Evolutionary conservation across 192 early-diverging fungal species (phyloP).

Genomic region (Coemansia sp.): DNA sequence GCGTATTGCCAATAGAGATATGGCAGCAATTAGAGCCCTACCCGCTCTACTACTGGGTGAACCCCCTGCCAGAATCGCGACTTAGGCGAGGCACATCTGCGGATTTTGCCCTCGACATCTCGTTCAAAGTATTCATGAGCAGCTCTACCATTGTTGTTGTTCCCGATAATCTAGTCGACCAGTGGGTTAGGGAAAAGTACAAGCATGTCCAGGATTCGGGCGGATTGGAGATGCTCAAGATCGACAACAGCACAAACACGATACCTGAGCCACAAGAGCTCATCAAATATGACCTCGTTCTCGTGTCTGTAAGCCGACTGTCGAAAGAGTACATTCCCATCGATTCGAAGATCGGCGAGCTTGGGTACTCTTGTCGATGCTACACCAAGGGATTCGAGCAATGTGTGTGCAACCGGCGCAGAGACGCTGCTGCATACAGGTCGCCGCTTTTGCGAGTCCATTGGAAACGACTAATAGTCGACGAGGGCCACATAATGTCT

Average conservation of each 20-base stretch:
- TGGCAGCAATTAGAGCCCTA: slow-evolving; percentile 45
- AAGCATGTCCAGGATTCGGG: slow-evolving; percentile 52
- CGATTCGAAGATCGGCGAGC: slow-evolving; percentile 40
- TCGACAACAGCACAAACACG: slow-evolving; percentile 44
- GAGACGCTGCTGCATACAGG: slow-evolving; percentile 23
- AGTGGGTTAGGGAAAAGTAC: slow-evolving; percentile 78
- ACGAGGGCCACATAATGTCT: slow-evolving; percentile 78
- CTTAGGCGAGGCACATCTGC: neutral
- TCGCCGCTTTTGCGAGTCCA: slow-evolving; percentile 71
- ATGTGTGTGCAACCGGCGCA: slow-evolving; percentile 16
- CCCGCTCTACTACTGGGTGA: slow-evolving; percentile 60
- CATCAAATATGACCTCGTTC: slow-evolving; percentile 65
- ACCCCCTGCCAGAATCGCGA: slow-evolving; percentile 23
- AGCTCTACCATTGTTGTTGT: slow-evolving; percentile 70
- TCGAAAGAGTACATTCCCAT: slow-evolving; percentile 58
- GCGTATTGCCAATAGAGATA: slow-evolving; percentile 37
- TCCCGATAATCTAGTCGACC: slow-evolving; percentile 72
- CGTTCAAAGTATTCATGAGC: slow-evolving; percentile 60
- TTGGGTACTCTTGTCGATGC: slow-evolving; percentile 44
- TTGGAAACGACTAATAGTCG: slow-evolving; percentile 80
- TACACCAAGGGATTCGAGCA: slow-evolving; percentile 16
- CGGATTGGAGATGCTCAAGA: slow-evolving; percentile 55
- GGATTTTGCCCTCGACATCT: slow-evolving; percentile 3
- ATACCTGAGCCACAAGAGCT: slow-evolving; percentile 58
- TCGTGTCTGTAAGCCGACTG: slow-evolving; percentile 66